Base-by-base conservation (phyloP, 164 flowering plant genomes). In the Vitis vinifera region DNA sequence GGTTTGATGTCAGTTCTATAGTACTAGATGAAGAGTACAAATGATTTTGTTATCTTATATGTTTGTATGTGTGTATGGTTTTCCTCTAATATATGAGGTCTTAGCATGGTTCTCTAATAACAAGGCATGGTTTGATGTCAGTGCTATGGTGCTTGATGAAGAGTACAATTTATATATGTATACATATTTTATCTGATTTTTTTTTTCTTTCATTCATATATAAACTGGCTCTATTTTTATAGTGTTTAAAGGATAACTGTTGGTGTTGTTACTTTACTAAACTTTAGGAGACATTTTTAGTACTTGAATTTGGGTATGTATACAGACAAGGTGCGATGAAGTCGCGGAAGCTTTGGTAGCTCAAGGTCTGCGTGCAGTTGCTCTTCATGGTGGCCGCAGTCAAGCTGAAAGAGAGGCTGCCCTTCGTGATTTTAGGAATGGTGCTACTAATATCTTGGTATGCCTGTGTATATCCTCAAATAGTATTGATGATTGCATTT, bases 331-430 rank as follows among this genome's bases (percentile, higher is more conserved):
- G 75, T 88, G 91, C 56, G 86, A 88, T 75, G 91, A 88, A 77
- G 85, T 88, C 52, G 81, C 85, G 51, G 91, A 86, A 69, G 88
- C 89, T 62, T 77, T 88, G 74, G 78, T 81, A 57, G 86, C 83
- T 44, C 84, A 88, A 79, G 91, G 91, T 60, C 67, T 88, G 68
- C 81, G 72, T 73, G 91, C 91, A 31, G 89, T 83, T 80, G 82
- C 88, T 74, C 88, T 88, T 76, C 91, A 88, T 83, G 91, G 91
- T 62, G 91, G 91, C 29, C 88, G 91, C 19, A 88, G 84, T 73
- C 91, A 88, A 78, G 80, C 73, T 73, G 91, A 88, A 79, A 80
- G 91, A 77, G 91, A 88, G 73, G 81, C 86, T 53, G 91, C 91
- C 9, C 83, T 88, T 23, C 80, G 79, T 65, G 82, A 84, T 75